A percentile compares a stretch with the other conserved stretches of the same genome.
Evolutionary conservation across 2,329 filamentous ascomycete species (phyloP).

Genomic region (Cryoendolithus antarcticus): DNA sequence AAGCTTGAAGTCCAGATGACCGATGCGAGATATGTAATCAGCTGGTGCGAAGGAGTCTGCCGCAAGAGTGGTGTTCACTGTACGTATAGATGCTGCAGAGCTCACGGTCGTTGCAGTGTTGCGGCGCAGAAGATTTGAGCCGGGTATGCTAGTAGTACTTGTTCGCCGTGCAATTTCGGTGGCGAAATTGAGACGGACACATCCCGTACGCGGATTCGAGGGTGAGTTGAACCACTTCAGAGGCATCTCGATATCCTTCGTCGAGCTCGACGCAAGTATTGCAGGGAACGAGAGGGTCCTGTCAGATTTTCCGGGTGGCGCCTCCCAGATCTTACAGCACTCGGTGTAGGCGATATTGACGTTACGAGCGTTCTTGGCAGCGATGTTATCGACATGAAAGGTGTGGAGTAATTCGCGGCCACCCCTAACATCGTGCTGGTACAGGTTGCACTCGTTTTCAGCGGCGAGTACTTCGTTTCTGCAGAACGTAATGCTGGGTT

Average conservation of each 20-base stretch:
- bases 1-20: slow-evolving; percentile 6
- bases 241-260: slow-evolving; percentile 4
- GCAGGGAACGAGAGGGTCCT: slow-evolving; percentile 5
- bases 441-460: slow-evolving; percentile 1
- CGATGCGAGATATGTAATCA: slow-evolving; percentile 2
- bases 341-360: slow-evolving; percentile 3
- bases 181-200: slow-evolving; percentile 1
- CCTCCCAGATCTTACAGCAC: slow-evolving; percentile 5
- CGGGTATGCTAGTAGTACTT: not conserved
- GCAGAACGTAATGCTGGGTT: slow-evolving; percentile 2
- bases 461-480: not conserved
- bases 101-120: not conserved
- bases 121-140: too few relatives aligned
- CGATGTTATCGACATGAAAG: slow-evolving; percentile 3
- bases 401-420: slow-evolving; percentile 3
- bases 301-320: slow-evolving; percentile 2
- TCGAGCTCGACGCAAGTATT: not conserved
- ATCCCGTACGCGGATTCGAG: not conserved
- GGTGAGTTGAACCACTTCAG: slow-evolving; percentile 5
- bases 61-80: slow-evolving; percentile 4
- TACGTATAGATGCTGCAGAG: not conserved
- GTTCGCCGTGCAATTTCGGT: slow-evolving; percentile 1
- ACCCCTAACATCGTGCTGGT: slow-evolving; percentile 3
- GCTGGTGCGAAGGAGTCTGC: slow-evolving; percentile 2
- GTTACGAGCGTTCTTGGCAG: slow-evolving; percentile 2